Conservation (phyloP, 2,329 filamentous ascomycete species). For the Rhynchosporium secalis region DNA sequence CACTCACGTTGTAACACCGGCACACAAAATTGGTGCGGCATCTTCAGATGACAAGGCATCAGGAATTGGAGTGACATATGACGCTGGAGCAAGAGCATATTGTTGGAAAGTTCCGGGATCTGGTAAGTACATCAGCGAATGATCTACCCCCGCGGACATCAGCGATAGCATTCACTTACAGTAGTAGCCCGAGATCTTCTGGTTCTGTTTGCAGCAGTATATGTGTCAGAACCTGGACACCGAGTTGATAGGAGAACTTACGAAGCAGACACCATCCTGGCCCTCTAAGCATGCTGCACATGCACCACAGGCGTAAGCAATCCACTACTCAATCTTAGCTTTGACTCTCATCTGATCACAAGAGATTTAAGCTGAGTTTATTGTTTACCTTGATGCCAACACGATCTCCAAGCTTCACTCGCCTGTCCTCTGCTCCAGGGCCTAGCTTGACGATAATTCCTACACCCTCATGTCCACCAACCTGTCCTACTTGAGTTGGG, state of each 20-base stretch:
- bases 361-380: constrained; percentile 20
- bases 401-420: constrained; percentile 64
- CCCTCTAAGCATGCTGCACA: constrained; percentile 56
- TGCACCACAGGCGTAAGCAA: constrained; percentile 53
- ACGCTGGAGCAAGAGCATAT: constrained; percentile 59
- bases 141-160: neutral
- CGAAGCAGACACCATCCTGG: constrained; percentile 65
- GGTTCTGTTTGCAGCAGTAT: constrained; percentile 40
- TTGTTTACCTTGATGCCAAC: constrained; percentile 64
- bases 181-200: constrained; percentile 65
- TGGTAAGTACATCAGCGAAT: constrained; percentile 18
- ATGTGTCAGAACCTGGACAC: constrained; percentile 20
- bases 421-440: constrained; percentile 54
- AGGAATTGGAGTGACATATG: constrained; percentile 70
- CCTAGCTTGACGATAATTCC: constrained; percentile 66
- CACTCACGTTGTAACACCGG: constrained; percentile 58
- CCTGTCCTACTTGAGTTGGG: constrained; percentile 60
- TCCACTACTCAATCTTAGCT: constrained; percentile 47
- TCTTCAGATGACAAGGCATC: constrained; percentile 57
- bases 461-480: constrained; percentile 70
- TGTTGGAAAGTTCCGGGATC: constrained; percentile 68
- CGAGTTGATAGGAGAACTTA: constrained; percentile 43
- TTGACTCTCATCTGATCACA: constrained; percentile 13
- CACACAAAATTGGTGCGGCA: constrained; percentile 68
- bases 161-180: constrained; percentile 39